Conservation (phyloP, 2,329 filamentous ascomycete species). For the Colletotrichum phormii region DNA sequence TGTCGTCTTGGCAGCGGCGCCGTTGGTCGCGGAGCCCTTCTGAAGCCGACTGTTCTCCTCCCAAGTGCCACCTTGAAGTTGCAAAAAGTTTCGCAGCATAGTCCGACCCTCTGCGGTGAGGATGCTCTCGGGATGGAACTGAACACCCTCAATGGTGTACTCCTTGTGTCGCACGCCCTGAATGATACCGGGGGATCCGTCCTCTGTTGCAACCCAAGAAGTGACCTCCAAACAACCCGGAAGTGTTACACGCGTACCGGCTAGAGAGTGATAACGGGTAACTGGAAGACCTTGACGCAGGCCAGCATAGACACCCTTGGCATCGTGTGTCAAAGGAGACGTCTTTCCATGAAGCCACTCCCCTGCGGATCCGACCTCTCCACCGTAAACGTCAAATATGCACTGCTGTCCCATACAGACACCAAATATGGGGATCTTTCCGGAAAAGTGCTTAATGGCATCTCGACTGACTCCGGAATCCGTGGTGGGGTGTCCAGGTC, state of each 20-base stretch:
- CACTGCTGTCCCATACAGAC: slow-evolving; percentile 99
- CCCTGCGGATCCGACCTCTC: slow-evolving; percentile 89
- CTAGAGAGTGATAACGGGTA: slow-evolving; percentile 95
- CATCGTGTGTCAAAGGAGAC: slow-evolving; percentile 88
- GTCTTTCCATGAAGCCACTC: slow-evolving; percentile 99
- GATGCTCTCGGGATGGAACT: slow-evolving; percentile 98
- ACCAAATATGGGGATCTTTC: slow-evolving; percentile 95
- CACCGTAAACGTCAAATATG: slow-evolving; percentile 94
- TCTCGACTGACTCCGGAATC: slow-evolving; percentile 95
- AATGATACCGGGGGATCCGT: slow-evolving; percentile 86
- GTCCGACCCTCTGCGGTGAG: slow-evolving; percentile 86
- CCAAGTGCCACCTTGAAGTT: slow-evolving; percentile 92
- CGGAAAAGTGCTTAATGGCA: slow-evolving; percentile 89
- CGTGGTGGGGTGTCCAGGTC: slow-evolving; percentile 89
- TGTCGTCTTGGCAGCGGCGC: slow-evolving; percentile 41
- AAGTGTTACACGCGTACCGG: slow-evolving; percentile 88
- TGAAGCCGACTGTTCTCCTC: slow-evolving; percentile 76
- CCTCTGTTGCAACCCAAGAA: slow-evolving; percentile 85
- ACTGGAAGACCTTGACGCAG: slow-evolving; percentile 85
- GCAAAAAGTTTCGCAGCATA: slow-evolving; percentile 94
- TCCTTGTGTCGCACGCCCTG: slow-evolving; percentile 97
- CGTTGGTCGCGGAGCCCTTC: slow-evolving; percentile 50
- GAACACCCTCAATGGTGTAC: slow-evolving; percentile 91
- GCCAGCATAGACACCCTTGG: slow-evolving; percentile 90
- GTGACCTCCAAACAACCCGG: slow-evolving; percentile 89